Evolutionary conservation across 2,329 filamentous ascomycete genomes (phyloP).

Genomic region (Cytospora piceicola): DNA sequence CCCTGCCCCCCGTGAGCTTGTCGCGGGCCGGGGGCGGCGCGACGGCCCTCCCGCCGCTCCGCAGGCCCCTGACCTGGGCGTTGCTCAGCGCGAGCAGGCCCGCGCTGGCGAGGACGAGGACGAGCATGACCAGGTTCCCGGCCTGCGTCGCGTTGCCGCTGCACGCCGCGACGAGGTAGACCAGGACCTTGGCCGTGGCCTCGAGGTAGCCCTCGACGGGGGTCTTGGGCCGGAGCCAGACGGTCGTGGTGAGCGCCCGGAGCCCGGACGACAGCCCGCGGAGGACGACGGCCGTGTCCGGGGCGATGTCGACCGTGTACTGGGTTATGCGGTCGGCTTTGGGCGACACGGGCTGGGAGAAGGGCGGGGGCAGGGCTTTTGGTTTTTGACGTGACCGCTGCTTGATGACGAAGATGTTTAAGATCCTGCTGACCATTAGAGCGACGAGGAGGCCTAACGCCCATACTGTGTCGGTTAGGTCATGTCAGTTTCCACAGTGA

Average conservation of each 20-base stretch:
- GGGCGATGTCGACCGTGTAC: constrained; percentile 27
- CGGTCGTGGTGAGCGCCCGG: constrained; percentile 60
- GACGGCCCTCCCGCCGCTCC: constrained; percentile 55
- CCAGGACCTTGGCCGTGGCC: constrained; percentile 58
- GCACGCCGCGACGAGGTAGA: constrained; percentile 60
- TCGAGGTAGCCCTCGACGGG: constrained; percentile 55
- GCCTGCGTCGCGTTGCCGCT: constrained; percentile 59
- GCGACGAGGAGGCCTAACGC: constrained; percentile 51
- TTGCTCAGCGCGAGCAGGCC: constrained; percentile 60
- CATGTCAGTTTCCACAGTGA: neutral
- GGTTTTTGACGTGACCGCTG: constrained; percentile 44
- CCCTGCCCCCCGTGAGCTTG: neutral
- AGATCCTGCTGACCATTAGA: constrained; percentile 57
- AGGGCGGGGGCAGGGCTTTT: constrained; percentile 12
- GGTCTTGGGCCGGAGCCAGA: constrained; percentile 59
- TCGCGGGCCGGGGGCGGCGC: constrained; percentile 35
- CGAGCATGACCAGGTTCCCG: constrained; percentile 56
- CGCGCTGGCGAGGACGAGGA: constrained; percentile 55
- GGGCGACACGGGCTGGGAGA: constrained; percentile 22
- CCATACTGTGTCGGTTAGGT: constrained; percentile 46
- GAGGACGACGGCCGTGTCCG: constrained; percentile 47
- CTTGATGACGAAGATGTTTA: constrained; percentile 62
- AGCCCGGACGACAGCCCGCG: constrained; percentile 59
- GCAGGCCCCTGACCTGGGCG: constrained; percentile 49
- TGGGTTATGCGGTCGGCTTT: constrained; percentile 31